These are phyloP conservation scores for Penicillium sp. DNA, from an alignment of 2,329 filamentous ascomycete species.

Conservation along the genomic window DNA sequence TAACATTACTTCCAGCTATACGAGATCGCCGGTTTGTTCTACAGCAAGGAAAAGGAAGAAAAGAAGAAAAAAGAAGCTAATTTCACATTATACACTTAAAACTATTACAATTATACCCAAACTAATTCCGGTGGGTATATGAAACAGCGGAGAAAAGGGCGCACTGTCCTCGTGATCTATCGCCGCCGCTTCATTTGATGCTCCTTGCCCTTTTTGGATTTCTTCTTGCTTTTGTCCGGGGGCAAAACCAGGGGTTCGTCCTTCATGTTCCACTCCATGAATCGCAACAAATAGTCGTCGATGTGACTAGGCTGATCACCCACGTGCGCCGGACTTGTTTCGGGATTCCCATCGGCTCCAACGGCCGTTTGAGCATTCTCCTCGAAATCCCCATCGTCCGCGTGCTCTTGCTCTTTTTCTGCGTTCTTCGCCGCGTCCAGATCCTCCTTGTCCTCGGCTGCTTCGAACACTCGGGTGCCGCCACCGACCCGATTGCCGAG, in stretches of 20 bases:
- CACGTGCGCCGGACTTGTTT: conserved; percentile 1
- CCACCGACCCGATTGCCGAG: conserved; percentile 68
- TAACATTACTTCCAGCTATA: too few relatives aligned
- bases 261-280: conserved; percentile 63
- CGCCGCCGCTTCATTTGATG: conserved; percentile 45
- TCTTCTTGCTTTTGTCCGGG: conserved; percentile 51
- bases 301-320: conserved; percentile 58
- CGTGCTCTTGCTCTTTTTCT: conserved; percentile 81
- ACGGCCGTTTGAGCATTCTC: conserved; percentile 56
- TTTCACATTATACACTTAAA: background rate
- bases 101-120: conserved; percentile 1
- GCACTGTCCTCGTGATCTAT: conserved; percentile 15
- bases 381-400: conserved; percentile 82
- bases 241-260: conserved; percentile 53
- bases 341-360: conserved; percentile 29
- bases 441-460: conserved; percentile 91
- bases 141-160: background rate
- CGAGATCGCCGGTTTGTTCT: too few relatives aligned
- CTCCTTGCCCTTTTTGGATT: conserved; percentile 50
- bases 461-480: conserved; percentile 75
- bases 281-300: conserved; percentile 73
- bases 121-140: background rate
- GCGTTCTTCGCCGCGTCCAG: conserved; percentile 83
- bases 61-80: too few relatives aligned
- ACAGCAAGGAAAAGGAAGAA: too few relatives aligned